Percentiles rank a stretch among this genome's conserved stretches.
phyloP scores from a whole-genome alignment of 805 yeast genomes.

The Pichia kluyveri region DNA sequence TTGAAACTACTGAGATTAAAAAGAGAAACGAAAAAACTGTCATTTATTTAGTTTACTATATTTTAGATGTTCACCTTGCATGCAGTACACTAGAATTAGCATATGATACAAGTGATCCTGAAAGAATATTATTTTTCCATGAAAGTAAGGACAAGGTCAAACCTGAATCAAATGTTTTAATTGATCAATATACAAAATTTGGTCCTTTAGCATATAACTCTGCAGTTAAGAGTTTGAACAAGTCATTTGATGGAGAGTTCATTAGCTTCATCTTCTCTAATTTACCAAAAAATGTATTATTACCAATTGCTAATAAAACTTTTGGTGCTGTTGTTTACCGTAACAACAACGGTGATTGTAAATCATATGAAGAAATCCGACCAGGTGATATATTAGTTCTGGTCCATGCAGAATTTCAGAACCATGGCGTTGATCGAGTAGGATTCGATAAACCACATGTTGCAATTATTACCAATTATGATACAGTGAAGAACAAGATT shows the following conservation, averaged over 20 bases:
- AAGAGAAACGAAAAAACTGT: conserved; percentile 50
- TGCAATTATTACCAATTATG: conserved; percentile 65
- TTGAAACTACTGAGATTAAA: conserved; percentile 44
- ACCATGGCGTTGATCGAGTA: conserved; percentile 41
- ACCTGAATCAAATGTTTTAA: conserved; percentile 34
- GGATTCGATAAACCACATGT: conserved; percentile 48
- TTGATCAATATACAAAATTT: conserved; percentile 36
- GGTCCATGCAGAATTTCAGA: conserved; percentile 64
- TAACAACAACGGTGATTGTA: conserved; percentile 41
- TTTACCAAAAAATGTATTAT: conserved; percentile 27
- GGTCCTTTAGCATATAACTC: conserved; percentile 43
- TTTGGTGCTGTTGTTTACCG: conserved; percentile 68
- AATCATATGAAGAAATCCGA: conserved; percentile 50
- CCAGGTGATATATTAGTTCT: conserved; percentile 84
- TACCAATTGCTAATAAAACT: conserved; percentile 52
- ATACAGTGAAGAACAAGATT: conserved; percentile 59
- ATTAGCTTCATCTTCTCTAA: conserved; percentile 29
- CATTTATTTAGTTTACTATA: conserved; percentile 55
- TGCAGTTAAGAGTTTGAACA: conserved; percentile 29
- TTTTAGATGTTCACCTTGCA: conserved; percentile 65
- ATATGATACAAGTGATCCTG: conserved; percentile 48
- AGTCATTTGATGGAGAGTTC: conserved; percentile 21
- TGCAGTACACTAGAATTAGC: conserved; percentile 52
- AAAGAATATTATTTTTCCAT: conserved; percentile 34
- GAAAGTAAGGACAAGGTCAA: conserved; percentile 33